Evolutionary conservation across 2,329 filamentous ascomycete genomes (phyloP).

Genomic region (Shiraia sp.): DNA sequence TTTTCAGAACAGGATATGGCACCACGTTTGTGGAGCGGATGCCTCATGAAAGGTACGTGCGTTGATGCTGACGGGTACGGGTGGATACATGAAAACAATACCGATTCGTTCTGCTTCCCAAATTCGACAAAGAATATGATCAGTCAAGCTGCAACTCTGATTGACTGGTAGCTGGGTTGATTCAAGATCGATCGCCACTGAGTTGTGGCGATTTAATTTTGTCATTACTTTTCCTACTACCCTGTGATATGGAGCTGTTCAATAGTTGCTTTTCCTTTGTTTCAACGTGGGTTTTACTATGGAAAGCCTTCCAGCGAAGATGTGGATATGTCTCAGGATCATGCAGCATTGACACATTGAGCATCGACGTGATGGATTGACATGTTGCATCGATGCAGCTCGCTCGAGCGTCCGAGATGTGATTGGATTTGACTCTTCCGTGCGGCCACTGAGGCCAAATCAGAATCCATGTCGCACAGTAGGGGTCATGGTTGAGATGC

Average conservation of each 20-base stretch:
- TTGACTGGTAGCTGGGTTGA: constrained; percentile 12
- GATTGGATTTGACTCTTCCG: constrained; percentile 21
- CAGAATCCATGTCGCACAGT: constrained; percentile 17
- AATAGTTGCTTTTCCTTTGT: background rate
- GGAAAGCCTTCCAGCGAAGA: too few species aligned
- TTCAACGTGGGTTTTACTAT: too few species aligned
- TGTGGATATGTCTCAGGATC: background rate
- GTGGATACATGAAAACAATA: constrained; percentile 33
- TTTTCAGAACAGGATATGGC: constrained; percentile 14
- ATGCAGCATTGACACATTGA: background rate
- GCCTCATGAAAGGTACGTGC: constrained; percentile 30
- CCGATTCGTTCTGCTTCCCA: constrained; percentile 28
- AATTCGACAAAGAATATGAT: constrained; percentile 19
- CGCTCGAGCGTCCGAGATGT: constrained; percentile 11
- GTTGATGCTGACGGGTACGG: constrained; percentile 38
- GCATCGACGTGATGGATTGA: background rate
- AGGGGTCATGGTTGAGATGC: constrained; percentile 19
- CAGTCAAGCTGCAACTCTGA: constrained; percentile 7
- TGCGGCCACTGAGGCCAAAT: constrained; percentile 1
- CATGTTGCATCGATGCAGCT: constrained; percentile 4
- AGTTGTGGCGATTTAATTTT: constrained; percentile 4
- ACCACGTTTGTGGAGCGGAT: constrained; percentile 40
- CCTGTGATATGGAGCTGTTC: constrained; percentile 1
- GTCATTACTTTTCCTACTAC: background rate
- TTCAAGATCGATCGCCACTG: background rate